Percentiles rank a stretch among this genome's conserved stretches.
Evolutionary conservation across 1,284 basidiomycete species (phyloP).

Genomic region (Leucoagaricus sp.): DNA sequence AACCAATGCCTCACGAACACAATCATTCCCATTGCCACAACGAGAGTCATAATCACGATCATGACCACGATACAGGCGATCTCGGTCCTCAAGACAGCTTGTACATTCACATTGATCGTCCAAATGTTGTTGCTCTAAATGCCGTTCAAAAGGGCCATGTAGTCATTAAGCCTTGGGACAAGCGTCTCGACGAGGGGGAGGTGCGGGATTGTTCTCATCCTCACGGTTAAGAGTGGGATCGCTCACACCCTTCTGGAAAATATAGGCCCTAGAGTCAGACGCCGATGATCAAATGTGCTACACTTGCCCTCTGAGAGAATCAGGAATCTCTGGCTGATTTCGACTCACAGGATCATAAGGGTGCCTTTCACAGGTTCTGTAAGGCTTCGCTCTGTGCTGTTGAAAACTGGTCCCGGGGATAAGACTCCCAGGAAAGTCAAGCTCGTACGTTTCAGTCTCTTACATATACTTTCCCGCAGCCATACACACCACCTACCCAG

Average conservation of each 20-base stretch:
- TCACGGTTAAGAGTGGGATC: conserved; percentile 11
- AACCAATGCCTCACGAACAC: conserved; percentile 34
- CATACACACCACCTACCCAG: conserved; percentile 36
- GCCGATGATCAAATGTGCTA: conserved; percentile 78
- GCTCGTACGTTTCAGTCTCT: conserved; percentile 47
- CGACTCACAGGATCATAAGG: conserved; percentile 63
- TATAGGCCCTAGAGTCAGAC: conserved; percentile 76
- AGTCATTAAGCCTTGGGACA: conserved; percentile 78
- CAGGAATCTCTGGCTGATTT: conserved; percentile 7
- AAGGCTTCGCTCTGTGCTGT: conserved; percentile 68
- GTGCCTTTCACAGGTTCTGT: conserved; percentile 82
- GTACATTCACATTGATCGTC: conserved; percentile 66
- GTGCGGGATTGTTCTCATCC: conserved; percentile 35
- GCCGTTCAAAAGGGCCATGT: conserved; percentile 47
- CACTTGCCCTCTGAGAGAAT: conserved; percentile 1
- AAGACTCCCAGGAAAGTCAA: conserved; percentile 69
- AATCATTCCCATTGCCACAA: conserved; percentile 45
- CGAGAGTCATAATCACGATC: conserved; percentile 55
- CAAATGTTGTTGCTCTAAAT: conserved; percentile 75
- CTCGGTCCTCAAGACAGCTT: conserved; percentile 70
- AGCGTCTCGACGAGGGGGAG: conserved; percentile 60
- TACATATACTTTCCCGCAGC: neutral
- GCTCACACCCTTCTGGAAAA: neutral
- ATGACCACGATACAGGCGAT: conserved; percentile 53
- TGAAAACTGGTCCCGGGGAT: conserved; percentile 74